A percentile compares a stretch with the other conserved stretches of the same genome.
phyloP scores from a whole-genome alignment of 129 eudicot species.

The Flaveria trinervia region DNA sequence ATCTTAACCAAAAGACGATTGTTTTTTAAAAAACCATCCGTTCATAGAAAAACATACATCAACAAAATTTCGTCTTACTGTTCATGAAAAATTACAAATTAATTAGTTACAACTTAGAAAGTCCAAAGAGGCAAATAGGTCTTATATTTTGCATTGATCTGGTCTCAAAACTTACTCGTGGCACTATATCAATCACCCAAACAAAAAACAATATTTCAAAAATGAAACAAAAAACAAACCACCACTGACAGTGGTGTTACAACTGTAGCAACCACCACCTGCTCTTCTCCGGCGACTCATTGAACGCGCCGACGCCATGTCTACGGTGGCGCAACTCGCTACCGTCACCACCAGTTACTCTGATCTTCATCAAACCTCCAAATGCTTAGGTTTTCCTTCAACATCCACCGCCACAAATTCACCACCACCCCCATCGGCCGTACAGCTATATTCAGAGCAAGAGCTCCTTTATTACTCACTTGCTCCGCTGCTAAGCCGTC shows the following conservation, averaged over 20 bases:
- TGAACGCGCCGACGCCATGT: conserved; percentile 27
- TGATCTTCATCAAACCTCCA: conserved; percentile 29
- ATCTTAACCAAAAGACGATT: too few species aligned
- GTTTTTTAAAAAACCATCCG: too few species aligned
- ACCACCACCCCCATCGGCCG: conserved; percentile 19
- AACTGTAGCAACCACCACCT: conserved; percentile 10
- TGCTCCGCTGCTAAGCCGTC: conserved; percentile 77
- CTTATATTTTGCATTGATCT: conserved; percentile 14
- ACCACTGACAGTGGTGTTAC: conserved; percentile 21
- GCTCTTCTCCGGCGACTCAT: conserved; percentile 15
- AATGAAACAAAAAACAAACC: conserved; percentile 16
- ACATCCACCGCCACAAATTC: conserved; percentile 26
- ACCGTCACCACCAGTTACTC: conserved; percentile 25
- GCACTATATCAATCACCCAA: conserved; percentile 52
- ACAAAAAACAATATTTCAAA: conserved; percentile 2
- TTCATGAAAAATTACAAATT: too few species aligned
- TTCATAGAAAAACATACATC: too few species aligned
- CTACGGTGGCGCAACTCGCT: conserved; percentile 49
- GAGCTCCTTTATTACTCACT: conserved; percentile 29
- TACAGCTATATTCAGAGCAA: conserved; percentile 26
- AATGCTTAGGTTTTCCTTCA: conserved; percentile 46
- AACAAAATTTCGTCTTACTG: too few species aligned
- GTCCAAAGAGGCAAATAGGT: background rate
- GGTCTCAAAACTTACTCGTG: conserved; percentile 43
- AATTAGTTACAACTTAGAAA: too few species aligned